Evolutionary conservation across 306 rosid genomes (phyloP), one percentile per base, ranked within the genome.

Genomic region (Myrica gale): DNA sequence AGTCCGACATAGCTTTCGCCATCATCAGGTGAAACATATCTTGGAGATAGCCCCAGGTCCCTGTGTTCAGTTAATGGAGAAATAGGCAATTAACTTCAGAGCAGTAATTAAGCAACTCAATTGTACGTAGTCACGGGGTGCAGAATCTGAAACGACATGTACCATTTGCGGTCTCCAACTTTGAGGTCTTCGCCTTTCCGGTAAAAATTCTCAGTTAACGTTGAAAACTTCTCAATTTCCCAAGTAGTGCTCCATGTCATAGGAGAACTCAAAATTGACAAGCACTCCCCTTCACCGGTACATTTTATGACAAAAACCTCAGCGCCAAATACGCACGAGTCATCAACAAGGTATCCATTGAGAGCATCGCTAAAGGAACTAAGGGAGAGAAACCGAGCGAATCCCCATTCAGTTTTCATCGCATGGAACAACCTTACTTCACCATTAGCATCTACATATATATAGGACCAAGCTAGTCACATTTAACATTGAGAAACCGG

Each of bases 321-420:
- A 10, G 41, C 71, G 0, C 78, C 78, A 13, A 74, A 47, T 13
- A 50, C 62, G 15, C 78, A 74, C 0, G 48, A 16, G 71, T 74
- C 78, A 32, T 74, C 51, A 17, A 74, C 48, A 47, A 74, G 70
- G 78, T 47, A 74, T 55, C 78, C 78, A 26, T 61, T 61, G 7
- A 6, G 15, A 7, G 78, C 46, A 32, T 74, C 1, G 11, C 3
- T 9, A 74, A 61, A 74, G 5, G 32, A 15, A 60, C 10, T 9
- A 1, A 26, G 71, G 11, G 19, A 44, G 5, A 74, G 48, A 47
- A 74, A 74, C 37, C 47, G 11, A 12, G 66, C 37, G 8, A 74
- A 12, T 23, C 78, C 72, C 72, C 72, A 44, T 12, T 68, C 53
- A 7, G 23, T 44, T 42, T 43, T 68, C 72, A n/a, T 44, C 15